These are phyloP conservation scores for Neonectria punicea DNA, from an alignment of 2,329 filamentous ascomycete genomes.

Conservation along the genomic window DNA sequence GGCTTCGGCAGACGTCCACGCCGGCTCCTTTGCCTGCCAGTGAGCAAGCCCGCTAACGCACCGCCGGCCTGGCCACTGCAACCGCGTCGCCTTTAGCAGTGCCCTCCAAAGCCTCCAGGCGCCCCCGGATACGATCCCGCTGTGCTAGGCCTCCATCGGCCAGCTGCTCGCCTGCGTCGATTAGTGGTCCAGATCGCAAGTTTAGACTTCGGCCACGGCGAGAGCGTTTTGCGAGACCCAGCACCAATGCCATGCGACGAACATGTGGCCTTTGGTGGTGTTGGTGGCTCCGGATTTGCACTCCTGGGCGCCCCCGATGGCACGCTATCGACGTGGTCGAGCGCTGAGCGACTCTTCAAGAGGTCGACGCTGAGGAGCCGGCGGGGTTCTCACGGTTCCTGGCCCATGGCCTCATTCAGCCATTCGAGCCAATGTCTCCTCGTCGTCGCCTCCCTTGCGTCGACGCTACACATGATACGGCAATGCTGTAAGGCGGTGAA, in stretches of 20 bases:
- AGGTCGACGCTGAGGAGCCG: neutral
- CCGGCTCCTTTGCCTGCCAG: neutral
- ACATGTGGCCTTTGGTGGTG: constrained; percentile 27
- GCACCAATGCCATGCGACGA: constrained; percentile 32
- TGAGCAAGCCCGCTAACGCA: constrained; percentile 9
- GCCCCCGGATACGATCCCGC: constrained; percentile 40
- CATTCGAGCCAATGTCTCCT: constrained; percentile 19
- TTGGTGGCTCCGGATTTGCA: constrained; percentile 17
- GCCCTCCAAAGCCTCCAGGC: constrained; percentile 2
- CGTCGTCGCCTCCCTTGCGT: constrained; percentile 36
- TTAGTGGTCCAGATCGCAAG: constrained; percentile 32
- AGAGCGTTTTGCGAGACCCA: constrained; percentile 31
- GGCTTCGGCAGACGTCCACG: constrained; percentile 16
- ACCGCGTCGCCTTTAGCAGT: constrained; percentile 5
- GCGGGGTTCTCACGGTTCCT: constrained; percentile 19
- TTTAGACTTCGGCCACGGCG: constrained; percentile 38
- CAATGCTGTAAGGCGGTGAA: constrained; percentile 39
- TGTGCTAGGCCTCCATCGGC: constrained; percentile 21
- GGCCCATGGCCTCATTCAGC: constrained; percentile 1
- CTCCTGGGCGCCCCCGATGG: constrained; percentile 1
- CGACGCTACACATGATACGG: constrained; percentile 25
- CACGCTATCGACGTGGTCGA: constrained; percentile 13
- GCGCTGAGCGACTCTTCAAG: neutral
- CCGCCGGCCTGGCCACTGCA: constrained; percentile 23
- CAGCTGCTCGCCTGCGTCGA: constrained; percentile 19